Percentiles rank a stretch among this genome's conserved stretches.
Conservation (phyloP, 2,329 filamentous ascomycete genomes). For the Aspergillus tamarii region DNA sequence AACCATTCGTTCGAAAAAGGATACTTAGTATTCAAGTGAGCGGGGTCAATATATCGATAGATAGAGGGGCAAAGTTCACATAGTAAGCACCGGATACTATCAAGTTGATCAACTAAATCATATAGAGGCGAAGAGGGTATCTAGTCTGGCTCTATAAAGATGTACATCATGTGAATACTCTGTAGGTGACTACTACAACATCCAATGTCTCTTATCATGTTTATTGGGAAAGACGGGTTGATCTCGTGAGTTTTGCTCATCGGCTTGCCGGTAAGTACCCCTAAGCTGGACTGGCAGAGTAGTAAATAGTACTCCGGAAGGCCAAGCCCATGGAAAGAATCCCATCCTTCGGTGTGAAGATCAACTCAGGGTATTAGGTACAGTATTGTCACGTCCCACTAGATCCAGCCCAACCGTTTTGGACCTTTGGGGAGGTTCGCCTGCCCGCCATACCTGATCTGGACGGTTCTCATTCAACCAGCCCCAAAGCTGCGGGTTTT, state of each 20-base stretch:
- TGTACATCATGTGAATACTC: not conserved
- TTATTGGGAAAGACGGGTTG: not conserved
- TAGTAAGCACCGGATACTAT: not conserved
- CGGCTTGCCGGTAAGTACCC: not conserved
- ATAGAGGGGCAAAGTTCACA: not conserved
- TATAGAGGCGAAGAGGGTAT: not conserved
- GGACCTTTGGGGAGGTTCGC: conserved; percentile 36
- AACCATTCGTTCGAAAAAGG: not conserved
- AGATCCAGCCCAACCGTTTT: conserved; percentile 41
- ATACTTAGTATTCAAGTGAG: not conserved
- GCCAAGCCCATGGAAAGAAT: not conserved
- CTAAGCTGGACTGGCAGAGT: too few relatives aligned
- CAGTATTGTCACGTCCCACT: conserved; percentile 22
- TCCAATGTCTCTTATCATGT: not conserved
- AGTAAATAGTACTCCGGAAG: not conserved
- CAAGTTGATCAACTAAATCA: not conserved
- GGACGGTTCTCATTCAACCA: conserved; percentile 37
- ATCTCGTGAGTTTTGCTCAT: not conserved
- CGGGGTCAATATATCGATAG: not conserved
- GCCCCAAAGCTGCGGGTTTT: conserved; percentile 24
- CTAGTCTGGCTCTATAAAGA: not conserved
- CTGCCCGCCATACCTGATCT: conserved; percentile 37
- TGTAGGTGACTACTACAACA: not conserved
- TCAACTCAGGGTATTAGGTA: not conserved
- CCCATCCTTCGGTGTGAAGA: not conserved